Conservation (phyloP, 2,329 filamentous ascomycete genomes). For the Didymella pomorum region DNA sequence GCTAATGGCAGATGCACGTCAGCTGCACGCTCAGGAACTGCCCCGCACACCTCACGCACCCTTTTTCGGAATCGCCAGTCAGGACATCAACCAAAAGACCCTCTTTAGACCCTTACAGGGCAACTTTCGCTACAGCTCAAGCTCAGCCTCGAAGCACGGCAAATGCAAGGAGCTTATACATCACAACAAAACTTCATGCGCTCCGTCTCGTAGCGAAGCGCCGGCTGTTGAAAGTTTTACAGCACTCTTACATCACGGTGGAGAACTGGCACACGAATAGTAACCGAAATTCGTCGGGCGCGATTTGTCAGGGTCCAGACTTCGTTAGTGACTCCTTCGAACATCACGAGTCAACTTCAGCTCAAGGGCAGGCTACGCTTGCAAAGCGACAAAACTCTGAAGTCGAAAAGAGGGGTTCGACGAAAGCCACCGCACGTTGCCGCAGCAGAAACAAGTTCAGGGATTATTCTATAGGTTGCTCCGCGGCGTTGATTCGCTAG, state of each 20-base stretch:
- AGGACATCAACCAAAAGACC: not conserved
- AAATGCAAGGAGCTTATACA: not conserved
- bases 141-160: not conserved
- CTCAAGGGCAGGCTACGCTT: not conserved
- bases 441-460: not conserved
- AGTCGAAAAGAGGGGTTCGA: not conserved
- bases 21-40: slow-evolving; percentile 13
- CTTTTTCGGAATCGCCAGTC: not conserved
- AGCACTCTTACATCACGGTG: slow-evolving; percentile 13
- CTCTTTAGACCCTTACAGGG: not conserved
- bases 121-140: not conserved
- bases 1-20: slow-evolving; percentile 6
- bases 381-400: not conserved
- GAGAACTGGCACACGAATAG: slow-evolving; percentile 6
- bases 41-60: slow-evolving; percentile 4
- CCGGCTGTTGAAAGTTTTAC: not conserved
- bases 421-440: slow-evolving; percentile 2
- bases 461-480: not conserved
- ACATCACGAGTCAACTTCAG: slow-evolving; percentile 2
- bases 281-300: slow-evolving; percentile 1
- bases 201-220: not conserved
- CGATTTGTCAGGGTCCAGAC: slow-evolving; percentile 10
- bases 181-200: not conserved
- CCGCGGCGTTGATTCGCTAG: not conserved
- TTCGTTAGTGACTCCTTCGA: not conserved